phyloP scores from a whole-genome alignment of 2,329 filamentous ascomycete species.

The Talaromyces pinophilus region DNA sequence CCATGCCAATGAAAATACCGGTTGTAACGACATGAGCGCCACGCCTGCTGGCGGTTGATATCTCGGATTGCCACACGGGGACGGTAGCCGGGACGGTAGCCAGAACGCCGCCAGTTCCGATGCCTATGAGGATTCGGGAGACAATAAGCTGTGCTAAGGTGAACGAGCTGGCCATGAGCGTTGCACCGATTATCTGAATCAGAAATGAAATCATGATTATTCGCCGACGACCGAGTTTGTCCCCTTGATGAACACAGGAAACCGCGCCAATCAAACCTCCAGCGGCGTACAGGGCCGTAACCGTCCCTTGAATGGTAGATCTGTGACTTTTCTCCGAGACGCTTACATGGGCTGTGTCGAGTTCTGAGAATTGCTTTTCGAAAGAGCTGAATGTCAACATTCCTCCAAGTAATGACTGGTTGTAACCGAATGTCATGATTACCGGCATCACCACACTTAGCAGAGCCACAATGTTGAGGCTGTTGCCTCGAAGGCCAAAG shows the following conservation, averaged over 20 bases:
- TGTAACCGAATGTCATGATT: constrained; percentile 53
- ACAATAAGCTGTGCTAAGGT: constrained; percentile 54
- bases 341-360: not conserved
- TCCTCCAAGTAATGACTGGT: constrained; percentile 52
- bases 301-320: constrained; percentile 49
- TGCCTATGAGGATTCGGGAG: constrained; percentile 54
- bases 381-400: constrained; percentile 60
- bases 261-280: constrained; percentile 44
- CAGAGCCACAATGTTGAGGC: constrained; percentile 17
- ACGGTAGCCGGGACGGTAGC: constrained; percentile 56
- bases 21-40: constrained; percentile 58
- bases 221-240: constrained; percentile 40
- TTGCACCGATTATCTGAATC: constrained; percentile 48
- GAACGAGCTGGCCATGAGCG: constrained; percentile 39
- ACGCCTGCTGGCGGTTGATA: constrained; percentile 52
- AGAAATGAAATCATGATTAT: constrained; percentile 60
- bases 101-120: constrained; percentile 60
- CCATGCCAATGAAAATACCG: constrained; percentile 44
- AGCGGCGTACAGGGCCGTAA: constrained; percentile 49
- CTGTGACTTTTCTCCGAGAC: not conserved
- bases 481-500: constrained; percentile 16
- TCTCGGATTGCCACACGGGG: constrained; percentile 54
- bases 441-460: constrained; percentile 30
- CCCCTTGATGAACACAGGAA: constrained; percentile 38
- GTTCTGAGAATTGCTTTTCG: not conserved